Conservation (phyloP, 257 asterid genomes). For the Plectranthus barbatus region DNA sequence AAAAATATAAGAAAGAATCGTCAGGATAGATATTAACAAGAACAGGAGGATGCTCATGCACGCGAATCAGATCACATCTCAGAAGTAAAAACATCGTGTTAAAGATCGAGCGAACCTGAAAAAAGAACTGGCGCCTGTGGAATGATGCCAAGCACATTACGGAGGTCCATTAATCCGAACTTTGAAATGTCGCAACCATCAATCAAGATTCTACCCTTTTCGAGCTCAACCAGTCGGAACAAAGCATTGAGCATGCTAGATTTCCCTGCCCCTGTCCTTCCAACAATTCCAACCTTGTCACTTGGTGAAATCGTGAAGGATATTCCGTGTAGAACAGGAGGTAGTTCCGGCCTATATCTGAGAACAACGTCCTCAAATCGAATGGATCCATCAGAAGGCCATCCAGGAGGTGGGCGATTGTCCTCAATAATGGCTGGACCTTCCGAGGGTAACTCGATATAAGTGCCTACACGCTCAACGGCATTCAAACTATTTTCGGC, state of each 20-base stretch:
- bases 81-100: neutral
- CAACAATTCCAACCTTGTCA: constrained; percentile 93
- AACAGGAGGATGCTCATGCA: too few relatives aligned
- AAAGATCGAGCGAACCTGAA: constrained; percentile 52
- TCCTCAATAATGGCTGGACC: constrained; percentile 56
- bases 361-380: constrained; percentile 69
- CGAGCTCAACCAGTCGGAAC: constrained; percentile 87
- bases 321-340: constrained; percentile 88
- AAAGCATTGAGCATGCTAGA: constrained; percentile 96
- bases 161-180: constrained; percentile 80
- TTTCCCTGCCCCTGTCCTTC: constrained; percentile 98
- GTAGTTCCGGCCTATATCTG: constrained; percentile 93
- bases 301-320: constrained; percentile 74
- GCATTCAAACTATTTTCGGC: constrained; percentile 93
- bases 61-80: too few relatives aligned
- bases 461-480: constrained; percentile 88
- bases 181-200: constrained; percentile 72
- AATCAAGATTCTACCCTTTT: constrained; percentile 66
- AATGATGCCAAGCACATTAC: constrained; percentile 91
- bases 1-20: neutral
- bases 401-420: constrained; percentile 86
- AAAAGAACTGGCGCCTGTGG: constrained; percentile 96
- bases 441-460: constrained; percentile 80
- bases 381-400: constrained; percentile 86
- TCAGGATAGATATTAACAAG: neutral